These are phyloP conservation scores for Trypanosoma rangeli DNA, from an alignment of 208 protist species.

Conservation along the genomic window DNA sequence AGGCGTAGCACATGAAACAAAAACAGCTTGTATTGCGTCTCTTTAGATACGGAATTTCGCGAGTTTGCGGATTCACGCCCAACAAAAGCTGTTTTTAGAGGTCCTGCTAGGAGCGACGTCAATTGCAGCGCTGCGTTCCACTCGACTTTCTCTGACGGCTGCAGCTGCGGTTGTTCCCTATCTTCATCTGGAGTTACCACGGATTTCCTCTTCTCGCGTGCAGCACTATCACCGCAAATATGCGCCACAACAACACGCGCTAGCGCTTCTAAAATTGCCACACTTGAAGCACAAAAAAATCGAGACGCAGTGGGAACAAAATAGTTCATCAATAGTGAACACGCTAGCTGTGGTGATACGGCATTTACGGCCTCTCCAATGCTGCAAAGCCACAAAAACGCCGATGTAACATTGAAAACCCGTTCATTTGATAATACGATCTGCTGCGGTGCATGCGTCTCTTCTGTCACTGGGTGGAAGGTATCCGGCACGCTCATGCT, in stretches of 20 bases:
- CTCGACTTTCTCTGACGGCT: not conserved
- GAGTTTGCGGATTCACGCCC: not conserved
- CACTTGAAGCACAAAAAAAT: slow-evolving; percentile 46
- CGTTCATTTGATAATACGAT: slow-evolving; percentile 36
- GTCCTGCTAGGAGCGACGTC: slow-evolving; percentile 13
- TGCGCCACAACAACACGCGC: slow-evolving; percentile 48
- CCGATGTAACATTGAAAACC: slow-evolving; percentile 45
- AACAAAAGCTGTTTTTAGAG: slow-evolving; percentile 20
- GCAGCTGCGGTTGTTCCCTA: not conserved
- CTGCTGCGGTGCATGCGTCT: slow-evolving; percentile 23
- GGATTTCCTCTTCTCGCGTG: not conserved
- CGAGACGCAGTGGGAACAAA: slow-evolving; percentile 41
- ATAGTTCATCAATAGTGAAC: slow-evolving; percentile 43
- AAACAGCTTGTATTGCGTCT: slow-evolving; percentile 27
- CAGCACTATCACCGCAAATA: slow-evolving; percentile 18
- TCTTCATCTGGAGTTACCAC: not conserved
- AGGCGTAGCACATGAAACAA: slow-evolving; percentile 29
- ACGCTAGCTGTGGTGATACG: slow-evolving; percentile 16
- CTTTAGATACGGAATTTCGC: not conserved
- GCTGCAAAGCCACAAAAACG: slow-evolving; percentile 47
- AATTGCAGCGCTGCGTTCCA: slow-evolving; percentile 8
- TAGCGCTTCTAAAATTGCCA: slow-evolving; percentile 64
- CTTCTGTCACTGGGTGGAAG: slow-evolving; percentile 19
- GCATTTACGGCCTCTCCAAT: slow-evolving; percentile 35
- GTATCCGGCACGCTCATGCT: slow-evolving; percentile 30